Evolutionary conservation across 768 basidiomycete species (phyloP).

Genomic region (Phaffia tasmanica): DNA sequence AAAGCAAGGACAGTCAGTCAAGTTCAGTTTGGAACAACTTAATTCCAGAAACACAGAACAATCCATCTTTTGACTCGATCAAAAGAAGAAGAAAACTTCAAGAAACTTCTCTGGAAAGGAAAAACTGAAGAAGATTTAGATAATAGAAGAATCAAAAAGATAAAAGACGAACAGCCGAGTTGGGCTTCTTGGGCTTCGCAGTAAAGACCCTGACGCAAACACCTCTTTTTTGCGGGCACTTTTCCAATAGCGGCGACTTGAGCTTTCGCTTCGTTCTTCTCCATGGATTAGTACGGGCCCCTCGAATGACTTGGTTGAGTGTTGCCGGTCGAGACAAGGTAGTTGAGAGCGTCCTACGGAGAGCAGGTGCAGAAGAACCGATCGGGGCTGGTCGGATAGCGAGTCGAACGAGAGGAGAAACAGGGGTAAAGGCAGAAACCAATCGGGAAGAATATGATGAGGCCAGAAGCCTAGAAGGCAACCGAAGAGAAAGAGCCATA

Average conservation of each 20-base stretch:
- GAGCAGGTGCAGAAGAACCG: constrained; percentile 9
- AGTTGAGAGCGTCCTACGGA: constrained; percentile 27
- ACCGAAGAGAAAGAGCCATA: neutral
- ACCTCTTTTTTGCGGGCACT: constrained; percentile 76
- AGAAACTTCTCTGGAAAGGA: neutral
- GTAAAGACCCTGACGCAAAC: constrained; percentile 66
- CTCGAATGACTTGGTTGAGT: constrained; percentile 75
- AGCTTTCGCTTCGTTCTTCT: constrained; percentile 2
- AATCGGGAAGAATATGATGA: neutral
- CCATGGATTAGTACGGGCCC: constrained; percentile 44
- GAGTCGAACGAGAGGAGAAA: neutral
- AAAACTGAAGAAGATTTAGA: neutral
- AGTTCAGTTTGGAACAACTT: neutral
- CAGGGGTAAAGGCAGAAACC: neutral
- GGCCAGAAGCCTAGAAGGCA: neutral
- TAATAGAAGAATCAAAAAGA: neutral
- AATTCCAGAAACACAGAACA: neutral
- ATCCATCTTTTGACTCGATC: neutral
- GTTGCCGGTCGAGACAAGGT: constrained; percentile 44
- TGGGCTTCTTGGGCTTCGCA: constrained; percentile 89
- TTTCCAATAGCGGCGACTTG: constrained; percentile 66
- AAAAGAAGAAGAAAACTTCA: neutral
- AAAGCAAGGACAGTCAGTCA: neutral
- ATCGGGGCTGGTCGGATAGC: neutral
- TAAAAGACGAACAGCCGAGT: constrained; percentile 61